These are phyloP conservation scores for Globisporangium uncinulatum DNA, from an alignment of 352 stramenopile species.

Conservation along the genomic window DNA sequence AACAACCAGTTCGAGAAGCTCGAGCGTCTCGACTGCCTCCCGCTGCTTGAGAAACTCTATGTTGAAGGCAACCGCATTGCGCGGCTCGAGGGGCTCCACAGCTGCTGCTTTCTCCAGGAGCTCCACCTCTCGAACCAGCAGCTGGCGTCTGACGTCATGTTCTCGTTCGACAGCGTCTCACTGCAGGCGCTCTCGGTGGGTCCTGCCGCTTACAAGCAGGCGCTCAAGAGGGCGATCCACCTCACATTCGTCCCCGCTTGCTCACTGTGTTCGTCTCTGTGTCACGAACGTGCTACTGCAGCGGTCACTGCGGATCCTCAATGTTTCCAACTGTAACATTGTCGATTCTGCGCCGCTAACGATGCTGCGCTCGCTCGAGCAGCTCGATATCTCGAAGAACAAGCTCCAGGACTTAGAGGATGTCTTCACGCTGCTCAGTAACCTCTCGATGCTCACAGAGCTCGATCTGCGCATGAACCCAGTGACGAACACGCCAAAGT, in stretches of 20 bases:
- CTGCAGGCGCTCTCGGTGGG: constrained; percentile 36
- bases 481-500: constrained; percentile 46
- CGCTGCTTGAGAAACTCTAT: constrained; percentile 63
- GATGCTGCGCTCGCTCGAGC: constrained; percentile 36
- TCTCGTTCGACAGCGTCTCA: constrained; percentile 41
- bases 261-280: too few species aligned
- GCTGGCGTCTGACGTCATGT: constrained; percentile 18
- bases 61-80: constrained; percentile 62
- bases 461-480: constrained; percentile 57
- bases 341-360: constrained; percentile 19
- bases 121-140: constrained; percentile 63
- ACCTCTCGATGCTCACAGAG: constrained; percentile 38
- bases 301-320: constrained; percentile 50
- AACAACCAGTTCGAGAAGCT: constrained; percentile 57
- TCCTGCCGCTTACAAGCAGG: too few species aligned
- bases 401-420: constrained; percentile 54
- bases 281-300: too few species aligned
- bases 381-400: constrained; percentile 66
- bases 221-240: too few species aligned
- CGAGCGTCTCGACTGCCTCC: constrained; percentile 34
- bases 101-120: constrained; percentile 41
- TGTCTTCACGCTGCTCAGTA: constrained; percentile 53
- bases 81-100: constrained; percentile 44
- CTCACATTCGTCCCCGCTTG: too few species aligned
- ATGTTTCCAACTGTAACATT: constrained; percentile 57